These are phyloP conservation scores for Populus hybrid DNA, from an alignment of 441 rosid genomes.

Conservation along the genomic window DNA sequence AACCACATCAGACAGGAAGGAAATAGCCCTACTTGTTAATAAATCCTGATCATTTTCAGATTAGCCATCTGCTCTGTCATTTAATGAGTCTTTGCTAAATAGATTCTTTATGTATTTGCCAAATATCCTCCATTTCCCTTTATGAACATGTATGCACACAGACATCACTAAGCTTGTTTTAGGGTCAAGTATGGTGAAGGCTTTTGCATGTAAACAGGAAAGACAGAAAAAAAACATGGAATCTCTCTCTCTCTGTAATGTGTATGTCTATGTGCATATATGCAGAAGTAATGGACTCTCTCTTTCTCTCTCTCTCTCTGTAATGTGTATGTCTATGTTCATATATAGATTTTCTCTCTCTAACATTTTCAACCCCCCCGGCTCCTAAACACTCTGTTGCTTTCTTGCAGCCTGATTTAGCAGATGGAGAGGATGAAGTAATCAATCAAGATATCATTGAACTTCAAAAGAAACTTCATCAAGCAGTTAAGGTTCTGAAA, in stretches of 20 bases:
- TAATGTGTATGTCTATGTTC: neutral
- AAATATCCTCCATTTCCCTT: neutral
- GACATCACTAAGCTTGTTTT: neutral
- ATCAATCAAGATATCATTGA: conserved; percentile 39
- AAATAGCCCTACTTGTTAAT: neutral
- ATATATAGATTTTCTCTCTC: neutral
- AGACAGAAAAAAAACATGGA: neutral
- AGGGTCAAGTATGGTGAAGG: neutral
- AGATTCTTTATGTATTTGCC: neutral
- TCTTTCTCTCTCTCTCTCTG: neutral
- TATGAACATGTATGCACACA: neutral
- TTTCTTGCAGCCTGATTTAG: conserved; percentile 56
- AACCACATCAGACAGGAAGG: neutral
- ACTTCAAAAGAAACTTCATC: conserved; percentile 37
- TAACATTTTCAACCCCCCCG: neutral
- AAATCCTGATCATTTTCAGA: neutral
- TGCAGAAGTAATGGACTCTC: neutral
- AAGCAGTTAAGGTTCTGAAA: conserved; percentile 34
- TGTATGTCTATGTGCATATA: neutral
- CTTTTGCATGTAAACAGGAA: neutral
- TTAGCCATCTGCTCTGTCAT: neutral
- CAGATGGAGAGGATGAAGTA: conserved; percentile 54
- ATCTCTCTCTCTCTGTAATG: neutral
- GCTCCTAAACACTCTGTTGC: conserved; percentile 6
- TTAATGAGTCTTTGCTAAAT: neutral